Base-by-base conservation (phyloP, 179 eudicot genomes). In the Patellifolia procumbens region DNA sequence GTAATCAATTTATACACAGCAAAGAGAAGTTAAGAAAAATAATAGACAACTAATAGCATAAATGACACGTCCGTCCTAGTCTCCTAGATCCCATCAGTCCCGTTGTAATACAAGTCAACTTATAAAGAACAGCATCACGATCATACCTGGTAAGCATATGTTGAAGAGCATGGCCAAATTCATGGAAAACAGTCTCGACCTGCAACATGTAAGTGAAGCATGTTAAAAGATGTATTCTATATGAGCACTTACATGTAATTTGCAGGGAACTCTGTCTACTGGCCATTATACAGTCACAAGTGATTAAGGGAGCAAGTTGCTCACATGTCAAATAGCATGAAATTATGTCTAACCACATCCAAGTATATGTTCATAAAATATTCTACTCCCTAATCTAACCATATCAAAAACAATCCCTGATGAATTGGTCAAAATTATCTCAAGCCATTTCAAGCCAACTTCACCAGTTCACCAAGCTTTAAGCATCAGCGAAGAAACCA, bases 151-250 rank as follows among this genome's bases (percentile, higher is more conserved):
- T 96, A 51, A 96, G 89, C 99, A 96, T 93, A 82, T 96, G 99
- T 86, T 96, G 99, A 86, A 96, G 99, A 29, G 99, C 98, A 86
- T 96, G 99, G 69, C 99, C 99, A 80, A 96, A 96, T 81, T 96
- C 99, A 86, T 96, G 99, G 87, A 96, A 96, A 73, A 96, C 99
- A 24, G 99, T 96, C 87, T 96, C 99, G 73, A 96, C 98, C 99
- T 96, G 79, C 55, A 74, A 49, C 17, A 62, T 37, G 31, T 24
- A 51, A 53, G 51, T 9, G 5, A 48, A 43, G 39, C 20, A 34
- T 19, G 29, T 75, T 63, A 70, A 32, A 66, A 26, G 55, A 64
- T 71, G 37, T 24, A 63, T 22, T 63, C 51, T 26, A 63, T 26
- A 15, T 16, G 19, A 8, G 3, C 10, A 67, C 42, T n/a, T 9